Conservation (phyloP, 129 eudicot genomes). For the Helianthus tuberosus region DNA sequence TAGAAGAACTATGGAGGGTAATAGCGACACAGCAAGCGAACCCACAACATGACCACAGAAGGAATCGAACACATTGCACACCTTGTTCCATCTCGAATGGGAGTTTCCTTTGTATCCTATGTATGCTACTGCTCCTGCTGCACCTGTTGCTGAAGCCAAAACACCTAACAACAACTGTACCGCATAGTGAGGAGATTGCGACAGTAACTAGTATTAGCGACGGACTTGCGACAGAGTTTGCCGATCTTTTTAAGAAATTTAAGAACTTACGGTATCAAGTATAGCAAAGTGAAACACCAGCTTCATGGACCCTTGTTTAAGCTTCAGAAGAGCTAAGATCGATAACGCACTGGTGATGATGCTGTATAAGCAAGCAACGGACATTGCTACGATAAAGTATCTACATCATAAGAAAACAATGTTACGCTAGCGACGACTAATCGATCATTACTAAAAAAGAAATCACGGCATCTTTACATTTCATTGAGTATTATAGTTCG, state of each 20-base stretch:
- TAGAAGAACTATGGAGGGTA: conserved; percentile 54
- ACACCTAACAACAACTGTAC: conserved; percentile 71
- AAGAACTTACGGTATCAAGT: conserved; percentile 55
- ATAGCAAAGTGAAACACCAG: conserved; percentile 44
- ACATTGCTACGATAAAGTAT: conserved; percentile 62
- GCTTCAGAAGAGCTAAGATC: conserved; percentile 37
- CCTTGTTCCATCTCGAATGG: conserved; percentile 54
- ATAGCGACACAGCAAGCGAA: conserved; percentile 42
- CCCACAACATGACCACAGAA: conserved; percentile 59
- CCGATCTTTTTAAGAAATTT: background rate
- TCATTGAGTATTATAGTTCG: background rate
- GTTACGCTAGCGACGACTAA: background rate
- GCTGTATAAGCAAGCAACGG: conserved; percentile 62
- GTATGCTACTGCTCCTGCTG: conserved; percentile 72
- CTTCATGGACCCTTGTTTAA: conserved; percentile 30
- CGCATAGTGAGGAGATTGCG: background rate
- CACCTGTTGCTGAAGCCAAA: conserved; percentile 67
- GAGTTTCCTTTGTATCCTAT: conserved; percentile 69
- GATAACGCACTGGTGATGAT: conserved; percentile 43
- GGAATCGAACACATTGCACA: conserved; percentile 49
- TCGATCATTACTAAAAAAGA: background rate
- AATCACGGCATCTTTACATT: background rate
- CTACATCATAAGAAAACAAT: conserved; percentile 33
- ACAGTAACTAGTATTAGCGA: background rate
- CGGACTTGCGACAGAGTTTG: background rate